Base-by-base conservation (phyloP, 2,329 filamentous ascomycete genomes). In the Coniochaeta sp. region DNA sequence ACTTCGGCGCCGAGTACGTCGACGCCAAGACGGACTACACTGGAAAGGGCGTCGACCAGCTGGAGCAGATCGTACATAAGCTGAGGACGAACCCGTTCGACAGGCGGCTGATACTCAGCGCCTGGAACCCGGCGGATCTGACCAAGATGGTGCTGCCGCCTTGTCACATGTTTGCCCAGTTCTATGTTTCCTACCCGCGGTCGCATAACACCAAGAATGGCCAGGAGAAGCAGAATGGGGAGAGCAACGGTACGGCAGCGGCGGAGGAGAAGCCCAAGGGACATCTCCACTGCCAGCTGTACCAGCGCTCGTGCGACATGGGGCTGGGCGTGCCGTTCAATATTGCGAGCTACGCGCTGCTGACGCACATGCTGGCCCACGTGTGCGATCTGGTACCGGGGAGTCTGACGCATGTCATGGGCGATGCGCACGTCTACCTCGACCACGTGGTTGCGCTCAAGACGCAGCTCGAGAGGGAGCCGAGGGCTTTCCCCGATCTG, bases 161-260 rank as follows among this genome's bases (percentile, higher is more conserved):
- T 1, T 96, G 91, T 66, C 92, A 96, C 71, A 95, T 96, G 89
- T 96, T 96, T 73, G 91, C 91, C 5, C 92, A 96, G 65, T 96
- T 96, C 64, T 96, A 95, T 66, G 90, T 95, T 16, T 88, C 85
- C 0, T 95, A 83, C 65, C 87, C 87, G 10, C 54, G 67, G n/a
- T 65, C 66, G 6, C 51, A 18, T n/a, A n/a, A n/a, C n/a, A n/a
- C n/a, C n/a, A n/a, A n/a, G n/a, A n/a, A n/a, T n/a, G n/a, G n/a
- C n/a, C n/a, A n/a, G n/a, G n/a, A n/a, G n/a, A n/a, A n/a, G n/a
- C n/a, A n/a, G n/a, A n/a, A n/a, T n/a, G n/a, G n/a, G n/a, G n/a
- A n/a, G n/a, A n/a, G n/a, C 6, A 18, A 30, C 8, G 61, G 58
- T 51, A 61, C 18, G 61, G 32, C 48, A 33, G 13, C 31, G 49